Evolutionary conservation across 2,329 filamentous ascomycete genomes (phyloP), one percentile per base, ranked within the genome.

Genomic region (Hymenoscyphus fructigenus): DNA sequence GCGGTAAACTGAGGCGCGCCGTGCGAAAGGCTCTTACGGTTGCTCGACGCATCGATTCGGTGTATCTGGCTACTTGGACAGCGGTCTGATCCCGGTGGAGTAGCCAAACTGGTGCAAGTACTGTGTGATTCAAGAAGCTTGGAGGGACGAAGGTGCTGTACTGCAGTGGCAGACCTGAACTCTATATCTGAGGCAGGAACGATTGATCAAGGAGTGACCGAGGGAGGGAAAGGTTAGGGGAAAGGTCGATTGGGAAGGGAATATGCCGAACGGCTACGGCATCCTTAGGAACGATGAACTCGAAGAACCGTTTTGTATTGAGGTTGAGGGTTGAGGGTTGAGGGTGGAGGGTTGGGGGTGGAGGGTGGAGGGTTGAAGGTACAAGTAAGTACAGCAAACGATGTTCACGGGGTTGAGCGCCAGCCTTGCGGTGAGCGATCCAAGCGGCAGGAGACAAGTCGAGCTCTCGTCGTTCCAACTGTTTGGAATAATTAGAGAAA

Each of bases 1-100:
- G 88, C 77, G 85, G 84, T 73, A 50, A 50, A 20, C 44, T 50
- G 76, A 88, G 85, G 78, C 86, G 85, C 74, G 86, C 86, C 75
- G 88, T 87, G 81, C 90, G 86, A 77, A 91, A 81, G 74, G 85
- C 86, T 82, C 86, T 85, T 69, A 88, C 79, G 71, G 86, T 85
- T 78, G 85, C 89, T 80, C 88, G 89, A 86, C 89, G 89, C 91
- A 93, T 93, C 81, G 81, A 81, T 7, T 23, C 17, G 20, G 62
- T 65, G 44, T 36, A 67, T 55, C 34, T 67, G 44, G n/a, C 57
- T 55, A 47, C 59, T 66, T 57, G 57, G 65, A 61, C 50, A 44
- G 34, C 41, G 59, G 66, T 70, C 65, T 68, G 67, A 68, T 36
- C 34, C 34, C 14, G 9, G 29, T 32, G 9, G 29, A 36, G 34